Conservation (phyloP, 306 rosid genomes). For the Amphicarpaea edgeworthii region DNA sequence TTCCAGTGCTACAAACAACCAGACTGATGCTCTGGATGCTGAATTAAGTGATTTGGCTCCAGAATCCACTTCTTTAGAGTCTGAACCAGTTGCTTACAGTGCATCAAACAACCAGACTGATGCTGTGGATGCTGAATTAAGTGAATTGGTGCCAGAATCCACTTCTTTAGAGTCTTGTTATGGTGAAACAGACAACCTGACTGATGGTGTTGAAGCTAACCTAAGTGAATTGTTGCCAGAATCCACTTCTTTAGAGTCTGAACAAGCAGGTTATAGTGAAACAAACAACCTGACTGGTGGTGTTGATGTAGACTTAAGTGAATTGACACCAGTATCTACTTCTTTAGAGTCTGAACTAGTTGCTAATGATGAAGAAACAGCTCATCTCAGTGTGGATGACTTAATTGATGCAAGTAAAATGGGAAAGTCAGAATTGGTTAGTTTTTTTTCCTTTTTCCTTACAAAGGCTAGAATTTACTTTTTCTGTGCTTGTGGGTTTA, state of each 20-base stretch:
- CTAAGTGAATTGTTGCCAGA: conserved; percentile 28
- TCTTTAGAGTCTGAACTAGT: conserved; percentile 40
- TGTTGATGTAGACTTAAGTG: conserved; percentile 24
- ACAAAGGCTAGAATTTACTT: conserved; percentile 11
- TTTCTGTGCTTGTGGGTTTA: conserved; percentile 15
- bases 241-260: conserved; percentile 39
- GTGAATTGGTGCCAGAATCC: too few species aligned
- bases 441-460: conserved; percentile 39
- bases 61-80: too few species aligned
- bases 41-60: too few species aligned
- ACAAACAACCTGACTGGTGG: conserved; percentile 24
- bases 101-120: background rate
- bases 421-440: conserved; percentile 44
- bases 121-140: background rate
- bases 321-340: conserved; percentile 31
- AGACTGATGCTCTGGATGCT: background rate
- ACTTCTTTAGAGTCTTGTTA: too few species aligned
- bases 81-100: background rate
- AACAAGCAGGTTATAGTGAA: conserved; percentile 8
- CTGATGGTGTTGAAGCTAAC: conserved; percentile 13
- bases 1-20: background rate
- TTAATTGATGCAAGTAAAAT: conserved; percentile 48
- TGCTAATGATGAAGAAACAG: conserved; percentile 46
- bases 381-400: conserved; percentile 31
- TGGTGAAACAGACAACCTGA: conserved; percentile 18